Evolutionary conservation across 768 basidiomycete species (phyloP).

Genomic region (Thelephora ganbajun): DNA sequence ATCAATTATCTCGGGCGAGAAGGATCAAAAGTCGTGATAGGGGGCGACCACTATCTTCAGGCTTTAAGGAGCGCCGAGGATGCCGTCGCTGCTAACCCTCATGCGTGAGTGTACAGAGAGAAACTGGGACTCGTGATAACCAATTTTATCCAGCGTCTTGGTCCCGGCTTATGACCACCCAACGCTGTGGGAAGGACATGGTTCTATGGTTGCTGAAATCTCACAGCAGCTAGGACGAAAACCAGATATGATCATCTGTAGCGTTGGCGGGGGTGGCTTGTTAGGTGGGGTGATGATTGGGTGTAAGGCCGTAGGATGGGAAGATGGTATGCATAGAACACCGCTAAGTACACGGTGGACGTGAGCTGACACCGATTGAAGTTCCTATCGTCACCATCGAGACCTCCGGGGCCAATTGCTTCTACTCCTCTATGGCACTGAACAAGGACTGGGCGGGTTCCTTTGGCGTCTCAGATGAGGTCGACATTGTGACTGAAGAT

Average conservation of each 20-base stretch:
- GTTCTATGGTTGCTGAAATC: constrained; percentile 61
- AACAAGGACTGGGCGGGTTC: constrained; percentile 28
- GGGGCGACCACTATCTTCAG: constrained; percentile 43
- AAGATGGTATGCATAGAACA: constrained; percentile 31
- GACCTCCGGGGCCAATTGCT: constrained; percentile 61
- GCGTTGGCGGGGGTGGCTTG: constrained; percentile 64
- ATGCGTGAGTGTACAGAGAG: constrained; percentile 33
- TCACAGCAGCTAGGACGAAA: constrained; percentile 32
- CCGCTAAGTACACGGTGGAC: not conserved
- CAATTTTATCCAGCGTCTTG: constrained; percentile 32
- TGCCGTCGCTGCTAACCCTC: constrained; percentile 26
- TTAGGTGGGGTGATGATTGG: constrained; percentile 58
- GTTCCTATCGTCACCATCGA: constrained; percentile 58
- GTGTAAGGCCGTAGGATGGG: constrained; percentile 53
- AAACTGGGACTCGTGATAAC: not conserved
- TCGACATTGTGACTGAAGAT: constrained; percentile 28
- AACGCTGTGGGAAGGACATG: constrained; percentile 61
- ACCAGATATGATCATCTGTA: constrained; percentile 66
- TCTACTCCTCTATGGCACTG: constrained; percentile 55
- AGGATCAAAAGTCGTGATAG: constrained; percentile 43
- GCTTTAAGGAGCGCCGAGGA: constrained; percentile 37
- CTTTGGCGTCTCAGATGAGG: constrained; percentile 25
- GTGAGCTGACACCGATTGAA: constrained; percentile 10
- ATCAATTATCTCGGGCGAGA: constrained; percentile 35
- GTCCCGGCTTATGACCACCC: constrained; percentile 63